Evolutionary conservation across 768 basidiomycete genomes (phyloP).

Genomic region (Dendrothele bispora): DNA sequence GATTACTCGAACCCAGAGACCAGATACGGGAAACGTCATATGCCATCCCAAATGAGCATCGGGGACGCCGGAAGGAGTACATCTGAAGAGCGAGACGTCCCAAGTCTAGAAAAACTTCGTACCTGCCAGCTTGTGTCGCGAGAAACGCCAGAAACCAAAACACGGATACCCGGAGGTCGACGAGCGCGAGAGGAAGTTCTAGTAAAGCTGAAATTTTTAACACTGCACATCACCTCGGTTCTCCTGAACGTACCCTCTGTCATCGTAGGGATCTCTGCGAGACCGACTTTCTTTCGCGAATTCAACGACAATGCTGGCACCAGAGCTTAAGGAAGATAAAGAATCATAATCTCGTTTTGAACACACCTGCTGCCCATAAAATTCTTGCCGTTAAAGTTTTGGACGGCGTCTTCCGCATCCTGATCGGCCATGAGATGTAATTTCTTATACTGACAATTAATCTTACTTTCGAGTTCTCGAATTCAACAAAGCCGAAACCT

Average conservation of each 20-base stretch:
- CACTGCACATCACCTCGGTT: background rate
- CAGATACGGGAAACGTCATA: background rate
- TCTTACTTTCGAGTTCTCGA: constrained; percentile 77
- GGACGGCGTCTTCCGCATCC: constrained; percentile 95
- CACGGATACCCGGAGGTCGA: constrained; percentile 77
- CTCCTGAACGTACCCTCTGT: constrained; percentile 45
- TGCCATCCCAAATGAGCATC: background rate
- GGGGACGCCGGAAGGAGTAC: background rate
- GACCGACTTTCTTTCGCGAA: constrained; percentile 92
- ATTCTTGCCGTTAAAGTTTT: constrained; percentile 81
- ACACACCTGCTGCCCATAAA: constrained; percentile 89
- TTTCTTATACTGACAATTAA: constrained; percentile 34
- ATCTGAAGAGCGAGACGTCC: constrained; percentile 1
- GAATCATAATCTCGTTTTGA: background rate
- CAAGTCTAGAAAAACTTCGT: constrained; percentile 40
- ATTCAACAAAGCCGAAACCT: constrained; percentile 98
- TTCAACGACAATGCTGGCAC: constrained; percentile 85
- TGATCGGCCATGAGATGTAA: constrained; percentile 41
- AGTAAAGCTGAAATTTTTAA: constrained; percentile 11
- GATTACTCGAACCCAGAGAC: background rate
- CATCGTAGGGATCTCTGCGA: constrained; percentile 74
- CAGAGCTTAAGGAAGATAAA: background rate
- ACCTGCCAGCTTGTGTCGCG: constrained; percentile 99
- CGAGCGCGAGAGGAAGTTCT: constrained; percentile 60
- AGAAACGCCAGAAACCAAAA: constrained; percentile 86